Evolutionary conservation across 148 eudicot genomes (phyloP).

Genomic region (Camellia japonica): DNA sequence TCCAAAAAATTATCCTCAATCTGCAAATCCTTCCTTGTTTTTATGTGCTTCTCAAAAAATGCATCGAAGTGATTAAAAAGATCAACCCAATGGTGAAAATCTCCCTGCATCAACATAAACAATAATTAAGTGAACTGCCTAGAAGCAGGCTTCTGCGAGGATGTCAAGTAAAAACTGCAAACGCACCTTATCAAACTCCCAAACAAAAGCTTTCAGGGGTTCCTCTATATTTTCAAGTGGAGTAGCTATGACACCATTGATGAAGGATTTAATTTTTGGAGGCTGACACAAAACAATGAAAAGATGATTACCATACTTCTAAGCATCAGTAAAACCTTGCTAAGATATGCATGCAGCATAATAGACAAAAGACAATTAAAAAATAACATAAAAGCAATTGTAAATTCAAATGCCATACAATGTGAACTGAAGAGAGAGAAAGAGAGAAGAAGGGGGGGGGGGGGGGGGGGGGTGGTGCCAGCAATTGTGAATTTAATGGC

Average conservation of each 20-base stretch:
- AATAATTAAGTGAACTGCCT: conserved; percentile 16
- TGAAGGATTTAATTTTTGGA: conserved; percentile 77
- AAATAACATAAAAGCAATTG: neutral
- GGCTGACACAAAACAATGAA: conserved; percentile 53
- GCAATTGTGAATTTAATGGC: neutral
- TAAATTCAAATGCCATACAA: neutral
- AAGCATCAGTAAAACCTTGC: neutral
- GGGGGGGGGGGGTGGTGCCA: too few species aligned
- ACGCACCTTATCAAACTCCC: conserved; percentile 96
- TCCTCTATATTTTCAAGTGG: conserved; percentile 81
- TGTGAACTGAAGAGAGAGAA: neutral
- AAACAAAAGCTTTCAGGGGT: conserved; percentile 69
- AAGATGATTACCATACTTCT: conserved; percentile 17
- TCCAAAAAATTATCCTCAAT: conserved; percentile 74
- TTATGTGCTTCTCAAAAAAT: conserved; percentile 79
- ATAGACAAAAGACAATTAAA: neutral
- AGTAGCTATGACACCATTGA: conserved; percentile 63
- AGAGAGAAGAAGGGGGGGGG: neutral
- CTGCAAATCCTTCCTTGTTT: conserved; percentile 82
- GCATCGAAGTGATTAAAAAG: conserved; percentile 89
- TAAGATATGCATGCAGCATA: neutral
- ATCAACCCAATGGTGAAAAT: conserved; percentile 95
- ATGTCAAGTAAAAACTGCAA: neutral
- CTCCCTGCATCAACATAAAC: conserved; percentile 65
- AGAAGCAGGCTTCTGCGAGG: conserved; percentile 10